Evolutionary conservation across 1,284 basidiomycete species (phyloP).

Genomic region (Meira nashicola): DNA sequence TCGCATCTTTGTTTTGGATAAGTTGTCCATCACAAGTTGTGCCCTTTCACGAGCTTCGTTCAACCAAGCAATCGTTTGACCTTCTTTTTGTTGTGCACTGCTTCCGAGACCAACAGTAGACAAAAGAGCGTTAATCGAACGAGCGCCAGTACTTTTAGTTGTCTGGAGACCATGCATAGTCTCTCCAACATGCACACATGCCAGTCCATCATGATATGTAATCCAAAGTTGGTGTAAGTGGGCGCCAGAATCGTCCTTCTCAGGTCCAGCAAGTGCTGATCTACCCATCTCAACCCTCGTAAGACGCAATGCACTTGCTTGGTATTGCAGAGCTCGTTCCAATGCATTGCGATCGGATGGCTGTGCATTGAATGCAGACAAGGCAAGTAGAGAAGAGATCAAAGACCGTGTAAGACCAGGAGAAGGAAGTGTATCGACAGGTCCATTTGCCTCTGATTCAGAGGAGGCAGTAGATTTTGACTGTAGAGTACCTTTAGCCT

Average conservation of each 20-base stretch:
- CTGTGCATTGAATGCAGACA: slow-evolving; percentile 34
- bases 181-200: slow-evolving; percentile 39
- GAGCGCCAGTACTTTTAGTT: neutral
- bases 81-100: neutral
- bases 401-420: slow-evolving; percentile 27
- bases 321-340: slow-evolving; percentile 27
- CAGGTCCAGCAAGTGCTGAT: neutral
- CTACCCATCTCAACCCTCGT: slow-evolving; percentile 18
- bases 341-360: slow-evolving; percentile 15
- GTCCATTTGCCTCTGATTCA: neutral
- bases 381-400: slow-evolving; percentile 29
- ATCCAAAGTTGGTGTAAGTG: slow-evolving; percentile 34
- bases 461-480: neutral
- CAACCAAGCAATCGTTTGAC: slow-evolving; percentile 18
- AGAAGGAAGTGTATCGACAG: no score
- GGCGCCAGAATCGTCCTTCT: neutral
- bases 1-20: neutral
- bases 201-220: slow-evolving; percentile 26
- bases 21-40: neutral
- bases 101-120: slow-evolving; percentile 1
- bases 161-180: slow-evolving; percentile 33
- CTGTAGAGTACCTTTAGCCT: neutral
- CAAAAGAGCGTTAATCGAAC: neutral
- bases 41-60: slow-evolving; percentile 19
- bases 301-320: slow-evolving; percentile 32